Conservation (phyloP, 495 filamentous ascomycete species). For the Aspergillus hancockii region DNA sequence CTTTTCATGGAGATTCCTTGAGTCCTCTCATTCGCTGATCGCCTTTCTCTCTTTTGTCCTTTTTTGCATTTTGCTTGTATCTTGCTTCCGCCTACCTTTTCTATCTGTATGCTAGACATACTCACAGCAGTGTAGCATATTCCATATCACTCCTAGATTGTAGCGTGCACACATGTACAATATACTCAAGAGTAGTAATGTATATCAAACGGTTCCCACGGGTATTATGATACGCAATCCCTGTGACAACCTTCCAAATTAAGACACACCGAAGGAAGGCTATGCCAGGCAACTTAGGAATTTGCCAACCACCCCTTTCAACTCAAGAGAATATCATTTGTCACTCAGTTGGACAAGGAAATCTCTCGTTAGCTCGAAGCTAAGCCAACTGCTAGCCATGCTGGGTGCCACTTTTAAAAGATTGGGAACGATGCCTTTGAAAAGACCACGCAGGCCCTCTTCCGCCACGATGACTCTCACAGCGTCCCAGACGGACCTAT, state of each 20-base stretch:
- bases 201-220: not conserved
- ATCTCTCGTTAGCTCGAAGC: constrained; percentile 91
- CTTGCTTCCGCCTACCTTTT: not conserved
- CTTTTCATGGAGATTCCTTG: too few relatives aligned
- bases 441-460: constrained; percentile 76
- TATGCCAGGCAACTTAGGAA: not conserved
- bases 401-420: constrained; percentile 95
- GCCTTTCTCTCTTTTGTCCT: not conserved
- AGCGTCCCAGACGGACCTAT: constrained; percentile 83
- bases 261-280: not conserved
- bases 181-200: not conserved
- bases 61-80: not conserved
- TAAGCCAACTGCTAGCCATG: constrained; percentile 98
- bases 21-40: not conserved
- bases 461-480: constrained; percentile 75
- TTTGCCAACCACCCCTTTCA: not conserved
- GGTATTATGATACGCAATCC: not conserved
- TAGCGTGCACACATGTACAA: not conserved
- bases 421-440: constrained; percentile 93
- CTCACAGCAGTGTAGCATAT: not conserved
- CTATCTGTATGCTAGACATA: not conserved
- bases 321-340: constrained; percentile 25
- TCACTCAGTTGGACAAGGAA: constrained; percentile 65
- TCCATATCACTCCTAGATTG: not conserved
- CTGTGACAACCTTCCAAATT: not conserved